Percentiles rank a stretch among this genome's conserved stretches.
phyloP scores from a whole-genome alignment of 768 basidiomycete species.

The Suillus tomentosus region DNA sequence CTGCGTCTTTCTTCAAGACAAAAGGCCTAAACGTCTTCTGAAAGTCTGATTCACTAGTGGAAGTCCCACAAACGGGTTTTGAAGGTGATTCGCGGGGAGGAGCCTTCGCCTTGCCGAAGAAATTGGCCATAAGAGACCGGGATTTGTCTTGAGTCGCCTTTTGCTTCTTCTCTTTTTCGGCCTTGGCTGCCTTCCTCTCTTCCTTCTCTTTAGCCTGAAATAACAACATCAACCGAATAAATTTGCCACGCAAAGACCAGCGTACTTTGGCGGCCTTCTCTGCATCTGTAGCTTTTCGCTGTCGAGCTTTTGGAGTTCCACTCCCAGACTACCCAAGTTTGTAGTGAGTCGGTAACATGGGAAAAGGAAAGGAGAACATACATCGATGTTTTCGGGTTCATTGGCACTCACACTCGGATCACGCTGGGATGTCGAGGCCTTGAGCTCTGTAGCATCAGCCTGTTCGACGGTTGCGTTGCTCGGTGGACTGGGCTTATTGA shows the following conservation, averaged over 20 bases:
- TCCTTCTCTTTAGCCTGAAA: conserved; percentile 65
- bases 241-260: neutral
- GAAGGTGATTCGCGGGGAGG: conserved; percentile 23
- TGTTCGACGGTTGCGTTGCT: conserved; percentile 10
- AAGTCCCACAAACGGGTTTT: conserved; percentile 34
- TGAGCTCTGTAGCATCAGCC: conserved; percentile 24
- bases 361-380: conserved; percentile 23
- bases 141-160: conserved; percentile 74
- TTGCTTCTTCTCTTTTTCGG: conserved; percentile 71
- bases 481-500: conserved; percentile 23
- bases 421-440: conserved; percentile 29
- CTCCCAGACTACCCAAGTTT: conserved; percentile 23
- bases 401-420: conserved; percentile 20
- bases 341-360: conserved; percentile 1
- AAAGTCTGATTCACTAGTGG: conserved; percentile 59
- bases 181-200: conserved; percentile 68
- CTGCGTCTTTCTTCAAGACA: conserved; percentile 70
- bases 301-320: conserved; percentile 37
- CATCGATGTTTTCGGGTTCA: conserved; percentile 43
- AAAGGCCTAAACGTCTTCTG: conserved; percentile 79
- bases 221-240: conserved; percentile 12
- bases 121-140: conserved; percentile 72
- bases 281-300: conserved; percentile 55
- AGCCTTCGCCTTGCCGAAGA: conserved; percentile 70
- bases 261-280: conserved; percentile 47